Evolutionary conservation across 306 rosid genomes (phyloP).

Genomic region (Echinosophora koreensis): DNA sequence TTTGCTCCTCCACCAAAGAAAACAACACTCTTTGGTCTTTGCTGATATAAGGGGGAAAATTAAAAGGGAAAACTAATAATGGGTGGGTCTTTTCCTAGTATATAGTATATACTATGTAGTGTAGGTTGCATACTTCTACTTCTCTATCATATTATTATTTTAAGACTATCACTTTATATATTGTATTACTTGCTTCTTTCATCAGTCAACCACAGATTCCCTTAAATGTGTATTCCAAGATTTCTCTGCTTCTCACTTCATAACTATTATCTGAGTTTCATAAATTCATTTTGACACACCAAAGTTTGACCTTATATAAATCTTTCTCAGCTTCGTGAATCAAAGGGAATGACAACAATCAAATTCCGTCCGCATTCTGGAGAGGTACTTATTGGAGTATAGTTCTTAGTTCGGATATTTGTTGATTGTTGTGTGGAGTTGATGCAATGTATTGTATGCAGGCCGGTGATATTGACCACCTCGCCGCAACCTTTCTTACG

Average conservation of each 20-base stretch:
- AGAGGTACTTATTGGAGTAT: constrained; percentile 60
- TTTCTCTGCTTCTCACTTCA: constrained; percentile 29
- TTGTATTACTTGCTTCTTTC: constrained; percentile 26
- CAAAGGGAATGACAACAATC: constrained; percentile 82
- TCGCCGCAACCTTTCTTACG: constrained; percentile 82
- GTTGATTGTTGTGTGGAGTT: constrained; percentile 24
- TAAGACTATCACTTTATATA: background rate
- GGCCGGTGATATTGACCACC: constrained; percentile 93
- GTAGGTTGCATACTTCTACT: constrained; percentile 26
- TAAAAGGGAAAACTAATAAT: background rate
- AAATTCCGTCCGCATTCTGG: constrained; percentile 92
- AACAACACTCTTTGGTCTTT: background rate
- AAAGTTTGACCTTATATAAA: constrained; percentile 42
- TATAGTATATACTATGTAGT: background rate
- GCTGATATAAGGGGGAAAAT: constrained; percentile 5
- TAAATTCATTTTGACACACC: background rate
- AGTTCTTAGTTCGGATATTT: constrained; percentile 19
- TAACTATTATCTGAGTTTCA: constrained; percentile 9
- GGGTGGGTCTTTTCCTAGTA: background rate
- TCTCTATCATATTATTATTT: background rate
- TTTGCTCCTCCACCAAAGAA: background rate
- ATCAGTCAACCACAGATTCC: background rate
- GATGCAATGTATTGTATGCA: constrained; percentile 48
- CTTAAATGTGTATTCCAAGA: background rate
- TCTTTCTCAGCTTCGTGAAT: constrained; percentile 82